Percentiles rank a stretch among this genome's conserved stretches.
Conservation (phyloP, 768 basidiomycete species). For the Collybia sordida region DNA sequence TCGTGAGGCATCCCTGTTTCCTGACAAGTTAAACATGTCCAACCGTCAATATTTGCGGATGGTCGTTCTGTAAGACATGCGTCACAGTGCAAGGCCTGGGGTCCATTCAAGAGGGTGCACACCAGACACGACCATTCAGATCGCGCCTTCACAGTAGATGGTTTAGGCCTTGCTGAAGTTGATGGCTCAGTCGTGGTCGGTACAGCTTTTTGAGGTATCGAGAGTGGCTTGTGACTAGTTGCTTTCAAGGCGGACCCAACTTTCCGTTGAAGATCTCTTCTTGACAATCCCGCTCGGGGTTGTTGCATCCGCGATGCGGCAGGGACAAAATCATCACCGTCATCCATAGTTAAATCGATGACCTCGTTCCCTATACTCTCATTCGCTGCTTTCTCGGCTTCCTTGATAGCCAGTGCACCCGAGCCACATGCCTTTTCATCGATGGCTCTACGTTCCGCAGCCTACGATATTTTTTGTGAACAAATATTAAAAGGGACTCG, state of each 20-base stretch:
- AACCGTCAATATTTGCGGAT: constrained; percentile 36
- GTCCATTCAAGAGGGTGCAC: constrained; percentile 70
- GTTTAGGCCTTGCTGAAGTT: background rate
- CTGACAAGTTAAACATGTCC: constrained; percentile 68
- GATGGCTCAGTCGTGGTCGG: background rate
- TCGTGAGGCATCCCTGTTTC: constrained; percentile 60
- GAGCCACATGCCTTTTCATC: constrained; percentile 80
- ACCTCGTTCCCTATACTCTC: constrained; percentile 62
- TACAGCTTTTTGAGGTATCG: background rate
- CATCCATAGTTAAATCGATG: constrained; percentile 57
- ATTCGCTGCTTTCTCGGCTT: constrained; percentile 68
- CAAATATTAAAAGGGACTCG: constrained; percentile 1
- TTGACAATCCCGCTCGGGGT: constrained; percentile 20
- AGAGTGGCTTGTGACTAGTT: background rate
- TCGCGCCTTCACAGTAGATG: background rate
- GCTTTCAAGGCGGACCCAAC: constrained; percentile 7
- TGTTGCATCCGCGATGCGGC: constrained; percentile 27
- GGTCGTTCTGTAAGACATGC: constrained; percentile 49
- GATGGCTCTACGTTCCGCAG: constrained; percentile 74
- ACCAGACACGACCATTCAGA: constrained; percentile 49
- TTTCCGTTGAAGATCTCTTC: constrained; percentile 13
- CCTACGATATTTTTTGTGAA: constrained; percentile 44
- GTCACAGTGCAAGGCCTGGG: constrained; percentile 51
- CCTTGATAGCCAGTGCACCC: constrained; percentile 51
- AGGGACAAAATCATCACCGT: constrained; percentile 34